A percentile compares a stretch with the other conserved stretches of the same genome.
These are phyloP conservation scores for Sporothrix variecibatus DNA, from an alignment of 2,329 filamentous ascomycete genomes.

Conservation along the genomic window DNA sequence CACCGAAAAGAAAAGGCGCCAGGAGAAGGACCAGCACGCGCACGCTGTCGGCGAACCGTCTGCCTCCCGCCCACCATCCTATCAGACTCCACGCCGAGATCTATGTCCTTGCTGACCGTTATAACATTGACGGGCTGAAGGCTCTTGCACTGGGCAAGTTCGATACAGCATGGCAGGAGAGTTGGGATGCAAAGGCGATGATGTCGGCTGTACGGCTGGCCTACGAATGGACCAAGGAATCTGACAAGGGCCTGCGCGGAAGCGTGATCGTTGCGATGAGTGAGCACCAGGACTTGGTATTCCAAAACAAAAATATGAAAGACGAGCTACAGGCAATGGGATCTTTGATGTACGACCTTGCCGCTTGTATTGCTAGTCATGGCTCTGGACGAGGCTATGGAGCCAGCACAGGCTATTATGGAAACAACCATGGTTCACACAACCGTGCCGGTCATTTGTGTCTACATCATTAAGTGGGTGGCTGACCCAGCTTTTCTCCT, in stretches of 20 bases:
- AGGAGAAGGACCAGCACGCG: neutral
- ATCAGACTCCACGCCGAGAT: conserved; percentile 2
- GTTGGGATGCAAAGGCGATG: neutral
- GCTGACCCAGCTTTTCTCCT: too few species aligned
- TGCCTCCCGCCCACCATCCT: neutral
- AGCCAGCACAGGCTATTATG: too few species aligned
- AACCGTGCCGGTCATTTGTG: too few species aligned
- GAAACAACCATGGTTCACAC: too few species aligned
- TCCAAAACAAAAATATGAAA: neutral
- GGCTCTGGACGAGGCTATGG: too few species aligned
- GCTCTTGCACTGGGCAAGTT: neutral
- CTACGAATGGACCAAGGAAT: neutral
- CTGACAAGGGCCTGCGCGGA: neutral
- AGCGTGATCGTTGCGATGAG: neutral
- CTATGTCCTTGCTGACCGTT: conserved; percentile 5
- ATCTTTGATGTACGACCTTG: conserved; percentile 10
- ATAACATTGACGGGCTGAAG: neutral
- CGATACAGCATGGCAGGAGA: too few species aligned
- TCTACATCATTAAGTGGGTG: too few species aligned
- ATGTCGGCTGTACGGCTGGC: neutral
- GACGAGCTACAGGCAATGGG: neutral
- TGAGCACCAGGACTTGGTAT: neutral
- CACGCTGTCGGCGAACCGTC: too few species aligned
- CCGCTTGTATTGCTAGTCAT: neutral
- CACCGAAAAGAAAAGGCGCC: neutral